These are phyloP conservation scores for Fistulinella staudtii DNA, from an alignment of 1,284 basidiomycete species.

Conservation along the genomic window DNA sequence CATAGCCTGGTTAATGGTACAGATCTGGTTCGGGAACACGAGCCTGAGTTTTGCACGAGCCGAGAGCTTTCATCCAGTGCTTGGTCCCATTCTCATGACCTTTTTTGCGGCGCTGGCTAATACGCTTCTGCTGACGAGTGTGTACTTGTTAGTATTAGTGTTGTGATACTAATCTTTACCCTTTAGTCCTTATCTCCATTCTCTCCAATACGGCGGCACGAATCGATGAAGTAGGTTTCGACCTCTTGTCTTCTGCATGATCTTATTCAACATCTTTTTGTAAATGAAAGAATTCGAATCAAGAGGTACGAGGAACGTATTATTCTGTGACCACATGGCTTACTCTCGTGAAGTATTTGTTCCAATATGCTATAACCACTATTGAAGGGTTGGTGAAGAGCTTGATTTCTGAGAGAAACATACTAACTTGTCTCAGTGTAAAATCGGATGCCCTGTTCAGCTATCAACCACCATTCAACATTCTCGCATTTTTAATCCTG, in stretches of 20 bases:
- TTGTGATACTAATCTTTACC: neutral
- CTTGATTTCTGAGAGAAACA: neutral
- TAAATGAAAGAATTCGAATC: slow-evolving; percentile 63
- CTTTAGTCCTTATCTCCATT: slow-evolving; percentile 75
- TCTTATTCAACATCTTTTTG: slow-evolving; percentile 4
- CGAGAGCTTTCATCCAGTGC: slow-evolving; percentile 75
- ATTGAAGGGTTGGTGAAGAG: slow-evolving; percentile 70
- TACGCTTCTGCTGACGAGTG: slow-evolving; percentile 77
- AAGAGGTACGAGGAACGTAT: slow-evolving; percentile 53
- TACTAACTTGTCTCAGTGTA: slow-evolving; percentile 45
- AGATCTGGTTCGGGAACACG: slow-evolving; percentile 84
- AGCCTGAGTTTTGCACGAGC: slow-evolving; percentile 67
- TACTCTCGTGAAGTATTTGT: slow-evolving; percentile 61
- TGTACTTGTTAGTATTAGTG: slow-evolving; percentile 24
- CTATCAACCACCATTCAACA: slow-evolving; percentile 84
- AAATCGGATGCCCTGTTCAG: slow-evolving; percentile 89
- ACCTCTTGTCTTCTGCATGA: neutral
- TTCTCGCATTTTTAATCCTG: slow-evolving; percentile 73
- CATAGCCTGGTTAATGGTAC: slow-evolving; percentile 78
- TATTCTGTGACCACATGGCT: slow-evolving; percentile 3
- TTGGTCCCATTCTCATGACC: slow-evolving; percentile 84
- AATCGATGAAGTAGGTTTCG: slow-evolving; percentile 68
- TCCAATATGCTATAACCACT: slow-evolving; percentile 82
- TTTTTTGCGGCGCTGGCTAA: slow-evolving; percentile 80
- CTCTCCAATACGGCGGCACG: slow-evolving; percentile 81